These are phyloP conservation scores for Moricandia moricandioides DNA, from an alignment of 345 rosid genomes.

Conservation along the genomic window DNA sequence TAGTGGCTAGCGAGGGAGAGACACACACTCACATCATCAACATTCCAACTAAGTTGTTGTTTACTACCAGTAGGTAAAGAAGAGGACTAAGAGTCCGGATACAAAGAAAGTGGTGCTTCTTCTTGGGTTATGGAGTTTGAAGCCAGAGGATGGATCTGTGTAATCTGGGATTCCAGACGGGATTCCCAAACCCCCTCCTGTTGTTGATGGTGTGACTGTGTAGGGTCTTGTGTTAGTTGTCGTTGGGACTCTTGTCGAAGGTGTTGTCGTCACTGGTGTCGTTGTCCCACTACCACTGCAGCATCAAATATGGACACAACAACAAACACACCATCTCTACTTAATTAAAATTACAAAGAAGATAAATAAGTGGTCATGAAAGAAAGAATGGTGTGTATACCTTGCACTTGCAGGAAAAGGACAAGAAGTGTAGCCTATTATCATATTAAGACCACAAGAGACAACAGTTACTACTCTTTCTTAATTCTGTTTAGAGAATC, in stretches of 20 bases:
- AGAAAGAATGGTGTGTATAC: conserved; percentile 15
- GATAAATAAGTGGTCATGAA: neutral
- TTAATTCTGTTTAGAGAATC: conserved; percentile 20
- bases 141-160: conserved; percentile 33
- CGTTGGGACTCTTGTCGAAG: conserved; percentile 36
- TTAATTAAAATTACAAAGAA: neutral
- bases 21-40: conserved; percentile 31
- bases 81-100: neutral
- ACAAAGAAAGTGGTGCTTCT: neutral
- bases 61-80: neutral
- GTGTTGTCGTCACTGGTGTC: conserved; percentile 40
- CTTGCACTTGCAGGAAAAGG: conserved; percentile 38
- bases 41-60: conserved; percentile 10
- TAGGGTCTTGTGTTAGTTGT: conserved; percentile 40
- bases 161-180: conserved; percentile 34
- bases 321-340: neutral
- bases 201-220: conserved; percentile 27
- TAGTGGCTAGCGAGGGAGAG: conserved; percentile 2
- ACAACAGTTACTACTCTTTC: conserved; percentile 17
- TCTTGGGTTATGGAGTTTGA: conserved; percentile 28
- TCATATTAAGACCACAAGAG: conserved; percentile 18
- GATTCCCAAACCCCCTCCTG: conserved; percentile 33
- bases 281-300: conserved; percentile 34
- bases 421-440: conserved; percentile 37
- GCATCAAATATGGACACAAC: neutral